Evolutionary conservation across 1,139 yeast genomes (phyloP), one percentile per base, ranked within the genome.

Genomic region (Debaryomyces nepalensis): DNA sequence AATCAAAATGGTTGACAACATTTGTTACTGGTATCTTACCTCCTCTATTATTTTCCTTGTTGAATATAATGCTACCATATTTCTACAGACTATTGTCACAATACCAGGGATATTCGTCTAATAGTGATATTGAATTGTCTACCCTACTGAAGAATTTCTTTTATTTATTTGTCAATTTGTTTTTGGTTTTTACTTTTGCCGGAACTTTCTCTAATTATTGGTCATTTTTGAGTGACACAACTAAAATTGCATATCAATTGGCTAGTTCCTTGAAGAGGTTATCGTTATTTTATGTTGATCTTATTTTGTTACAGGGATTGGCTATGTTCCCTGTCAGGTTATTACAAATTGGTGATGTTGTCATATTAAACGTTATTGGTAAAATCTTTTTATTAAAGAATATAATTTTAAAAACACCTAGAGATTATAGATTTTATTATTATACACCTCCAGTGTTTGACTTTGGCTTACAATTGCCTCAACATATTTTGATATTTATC

Each of bases 251-350:
- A 0, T 79, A 79, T 43, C 89, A 84, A 53, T 60, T 86, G 44
- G 93, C 93, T 0, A 78, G 79, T 22, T 84, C 91, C 0, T 71
- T 86, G 41, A 79, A 84, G 53, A 84, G 83, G 37, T 70, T 84
- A 46, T 79, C 91, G 0, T 65, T 84, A 37, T 86, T 86, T 53
- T 86, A 86, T 58, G 89, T 84, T 43, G 89, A 85, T 59, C 73
- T 85, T 57, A 84, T 84, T 39, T 69, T 85, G 33, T 71, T 86
- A 41, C 93, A 86, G 65, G 93, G 93, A 2, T 66, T 86, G 44
- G 93, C 90, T 6, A 79, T 86, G 78, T 83, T 84, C 59, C 95
- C 93, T 0, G 83, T 83, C 55, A 81, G 84, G 53, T 64, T 86
- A 20, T 11, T 82, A 80, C 59, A 80, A 84, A 50, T 70, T 80